These are phyloP conservation scores for Francoa sonchifolia DNA, from an alignment of 441 rosid genomes.

Conservation along the genomic window DNA sequence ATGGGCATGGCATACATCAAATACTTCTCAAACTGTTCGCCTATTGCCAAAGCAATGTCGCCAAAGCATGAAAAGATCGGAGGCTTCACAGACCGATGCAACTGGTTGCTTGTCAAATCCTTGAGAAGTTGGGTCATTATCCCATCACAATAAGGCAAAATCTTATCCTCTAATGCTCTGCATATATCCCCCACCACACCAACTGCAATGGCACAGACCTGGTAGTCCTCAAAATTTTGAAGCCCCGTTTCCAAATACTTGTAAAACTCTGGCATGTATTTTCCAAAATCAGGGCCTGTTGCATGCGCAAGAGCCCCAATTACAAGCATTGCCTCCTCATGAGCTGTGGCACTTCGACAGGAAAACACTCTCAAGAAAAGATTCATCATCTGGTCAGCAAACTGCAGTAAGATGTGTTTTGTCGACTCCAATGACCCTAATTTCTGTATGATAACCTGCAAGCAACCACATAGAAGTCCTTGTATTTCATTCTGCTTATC, in stretches of 20 bases:
- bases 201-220: constrained; percentile 81
- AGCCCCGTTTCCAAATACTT: constrained; percentile 75
- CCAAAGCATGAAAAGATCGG: constrained; percentile 89
- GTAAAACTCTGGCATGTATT: constrained; percentile 71
- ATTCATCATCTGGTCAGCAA: constrained; percentile 77
- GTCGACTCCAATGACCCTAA: constrained; percentile 57
- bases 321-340: constrained; percentile 98
- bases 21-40: constrained; percentile 71
- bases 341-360: constrained; percentile 87
- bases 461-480: constrained; percentile 86
- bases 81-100: constrained; percentile 86
- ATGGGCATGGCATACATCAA: constrained; percentile 56
- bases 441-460: constrained; percentile 89
- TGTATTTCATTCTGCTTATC: constrained; percentile 87
- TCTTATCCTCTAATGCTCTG: constrained; percentile 72
- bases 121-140: constrained; percentile 71
- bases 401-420: constrained; percentile 44
- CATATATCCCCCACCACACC: constrained; percentile 92
- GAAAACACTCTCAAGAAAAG: constrained; percentile 73
- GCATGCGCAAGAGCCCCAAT: constrained; percentile 91
- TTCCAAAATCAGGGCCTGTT: constrained; percentile 61
- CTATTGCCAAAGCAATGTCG: constrained; percentile 85
- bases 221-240: constrained; percentile 83
- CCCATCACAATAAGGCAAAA: constrained; percentile 73
- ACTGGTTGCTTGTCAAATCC: constrained; percentile 59